Conservation (phyloP, 2,329 filamentous ascomycete genomes). For the Penicillium janthinellum region DNA sequence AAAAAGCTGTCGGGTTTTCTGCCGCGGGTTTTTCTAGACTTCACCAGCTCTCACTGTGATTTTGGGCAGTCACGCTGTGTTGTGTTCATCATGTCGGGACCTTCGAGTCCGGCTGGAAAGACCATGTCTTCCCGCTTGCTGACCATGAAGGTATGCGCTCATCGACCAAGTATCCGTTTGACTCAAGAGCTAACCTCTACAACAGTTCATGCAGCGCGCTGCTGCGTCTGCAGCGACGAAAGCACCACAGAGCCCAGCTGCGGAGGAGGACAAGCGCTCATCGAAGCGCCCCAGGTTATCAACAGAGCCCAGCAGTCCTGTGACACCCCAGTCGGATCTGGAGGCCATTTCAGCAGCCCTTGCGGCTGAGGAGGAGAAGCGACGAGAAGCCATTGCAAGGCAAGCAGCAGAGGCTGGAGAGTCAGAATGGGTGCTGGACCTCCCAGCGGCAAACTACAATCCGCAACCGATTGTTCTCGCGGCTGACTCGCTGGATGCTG, state of each 20-base stretch:
- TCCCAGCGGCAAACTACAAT: conserved; percentile 23
- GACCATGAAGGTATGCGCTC: conserved; percentile 72
- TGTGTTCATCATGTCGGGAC: conserved; percentile 32
- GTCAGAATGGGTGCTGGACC: conserved; percentile 47
- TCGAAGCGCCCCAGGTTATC: conserved; percentile 43
- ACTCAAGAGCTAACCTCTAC: conserved; percentile 15
- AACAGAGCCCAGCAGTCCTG: conserved; percentile 20
- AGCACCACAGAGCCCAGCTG: conserved; percentile 48
- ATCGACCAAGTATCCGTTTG: too few relatives aligned
- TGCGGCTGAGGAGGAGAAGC: conserved; percentile 45
- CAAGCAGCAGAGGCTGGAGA: conserved; percentile 48
- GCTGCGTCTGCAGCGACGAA: conserved; percentile 59
- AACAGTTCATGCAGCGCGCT: conserved; percentile 87
- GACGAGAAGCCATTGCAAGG: conserved; percentile 41
- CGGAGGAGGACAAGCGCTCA: conserved; percentile 46
- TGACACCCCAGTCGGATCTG: conserved; percentile 38
- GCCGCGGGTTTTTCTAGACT: conserved; percentile 17
- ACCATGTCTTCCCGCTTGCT: conserved; percentile 84
- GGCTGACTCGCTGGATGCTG: conserved; percentile 38
- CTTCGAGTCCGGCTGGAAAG: conserved; percentile 57
- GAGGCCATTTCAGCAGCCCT: conserved; percentile 45
- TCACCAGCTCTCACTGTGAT: background rate
- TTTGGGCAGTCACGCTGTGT: background rate
- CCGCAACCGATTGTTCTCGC: conserved; percentile 35
- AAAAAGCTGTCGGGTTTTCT: conserved; percentile 22